A percentile compares a stretch with the other conserved stretches of the same genome.
Evolutionary conservation across 2,329 filamentous ascomycete species (phyloP).

Genomic region (Whalleya microplaca): DNA sequence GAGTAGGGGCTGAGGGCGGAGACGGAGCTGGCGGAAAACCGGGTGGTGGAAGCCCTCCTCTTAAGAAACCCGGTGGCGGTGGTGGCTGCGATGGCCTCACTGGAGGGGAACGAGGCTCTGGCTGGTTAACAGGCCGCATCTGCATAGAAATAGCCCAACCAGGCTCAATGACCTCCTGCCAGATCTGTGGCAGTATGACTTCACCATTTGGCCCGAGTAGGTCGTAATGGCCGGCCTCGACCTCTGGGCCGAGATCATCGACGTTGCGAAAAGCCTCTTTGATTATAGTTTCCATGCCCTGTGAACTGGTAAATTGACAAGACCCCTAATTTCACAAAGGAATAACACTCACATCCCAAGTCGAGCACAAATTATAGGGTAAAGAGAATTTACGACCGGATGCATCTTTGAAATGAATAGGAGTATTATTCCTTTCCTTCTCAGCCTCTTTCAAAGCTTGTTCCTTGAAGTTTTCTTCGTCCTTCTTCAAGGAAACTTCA

Average conservation of each 20-base stretch:
- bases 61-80: too few relatives aligned
- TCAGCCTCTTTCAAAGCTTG: not conserved
- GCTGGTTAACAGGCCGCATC: slow-evolving; percentile 47
- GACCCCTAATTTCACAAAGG: not conserved
- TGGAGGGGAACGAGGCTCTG: too few relatives aligned
- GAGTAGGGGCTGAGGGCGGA: not conserved
- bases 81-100: too few relatives aligned
- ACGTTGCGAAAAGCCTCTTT: slow-evolving; percentile 80
- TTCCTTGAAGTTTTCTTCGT: not conserved
- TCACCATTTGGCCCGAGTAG: slow-evolving; percentile 75
- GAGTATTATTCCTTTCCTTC: not conserved
- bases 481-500: not conserved
- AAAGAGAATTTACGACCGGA: not conserved
- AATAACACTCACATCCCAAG: not conserved
- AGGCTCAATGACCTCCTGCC: slow-evolving; percentile 77
- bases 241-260: slow-evolving; percentile 72
- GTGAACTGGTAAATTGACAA: not conserved
- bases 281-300: slow-evolving; percentile 84
- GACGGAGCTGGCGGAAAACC: not conserved
- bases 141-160: slow-evolving; percentile 71
- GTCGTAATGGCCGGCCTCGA: slow-evolving; percentile 76
- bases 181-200: slow-evolving; percentile 76
- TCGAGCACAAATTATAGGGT: not conserved
- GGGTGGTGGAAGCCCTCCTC: too few relatives aligned
- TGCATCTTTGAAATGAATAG: not conserved